Evolutionary conservation across 192 early-diverging fungal species (phyloP).

Genomic region (Phlyctochytrium arcticum): DNA sequence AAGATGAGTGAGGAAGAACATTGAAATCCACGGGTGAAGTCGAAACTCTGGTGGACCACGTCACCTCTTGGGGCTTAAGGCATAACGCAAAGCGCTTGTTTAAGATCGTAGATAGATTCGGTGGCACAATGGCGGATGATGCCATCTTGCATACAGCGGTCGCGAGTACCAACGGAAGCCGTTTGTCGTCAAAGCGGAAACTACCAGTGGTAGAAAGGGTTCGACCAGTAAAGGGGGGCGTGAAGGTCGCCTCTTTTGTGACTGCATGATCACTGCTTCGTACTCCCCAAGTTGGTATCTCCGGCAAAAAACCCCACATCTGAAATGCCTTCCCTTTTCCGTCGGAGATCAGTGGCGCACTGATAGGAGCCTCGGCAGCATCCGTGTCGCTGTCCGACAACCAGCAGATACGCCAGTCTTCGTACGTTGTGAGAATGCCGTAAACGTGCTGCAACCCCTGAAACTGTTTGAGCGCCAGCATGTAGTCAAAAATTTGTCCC

Average conservation of each 20-base stretch:
- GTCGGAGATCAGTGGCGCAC: background rate
- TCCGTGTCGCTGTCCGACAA: background rate
- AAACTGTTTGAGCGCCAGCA: background rate
- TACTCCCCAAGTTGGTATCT: too few species aligned
- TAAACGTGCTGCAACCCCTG: background rate
- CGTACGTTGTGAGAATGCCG: background rate
- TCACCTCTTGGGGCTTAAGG: background rate
- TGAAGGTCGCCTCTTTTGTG: too few species aligned
- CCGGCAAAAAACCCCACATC: background rate
- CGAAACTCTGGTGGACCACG: background rate
- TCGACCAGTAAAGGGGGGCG: too few species aligned
- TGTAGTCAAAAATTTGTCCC: background rate
- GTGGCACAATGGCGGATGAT: background rate
- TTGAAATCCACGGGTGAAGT: background rate
- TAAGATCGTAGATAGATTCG: background rate
- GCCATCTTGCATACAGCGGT: background rate
- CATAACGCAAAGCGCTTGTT: background rate
- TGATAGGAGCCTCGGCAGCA: background rate
- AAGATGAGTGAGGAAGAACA: background rate
- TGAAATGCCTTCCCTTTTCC: background rate
- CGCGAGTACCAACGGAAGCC: background rate
- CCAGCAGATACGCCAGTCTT: constrained; percentile 4
- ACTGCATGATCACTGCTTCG: too few species aligned
- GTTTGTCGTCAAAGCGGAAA: background rate
- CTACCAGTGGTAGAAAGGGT: background rate